Evolutionary conservation across 176 grass and related monocot genomes (phyloP), one percentile per base, ranked within the genome.

Genomic region (Raddia guianensis): DNA sequence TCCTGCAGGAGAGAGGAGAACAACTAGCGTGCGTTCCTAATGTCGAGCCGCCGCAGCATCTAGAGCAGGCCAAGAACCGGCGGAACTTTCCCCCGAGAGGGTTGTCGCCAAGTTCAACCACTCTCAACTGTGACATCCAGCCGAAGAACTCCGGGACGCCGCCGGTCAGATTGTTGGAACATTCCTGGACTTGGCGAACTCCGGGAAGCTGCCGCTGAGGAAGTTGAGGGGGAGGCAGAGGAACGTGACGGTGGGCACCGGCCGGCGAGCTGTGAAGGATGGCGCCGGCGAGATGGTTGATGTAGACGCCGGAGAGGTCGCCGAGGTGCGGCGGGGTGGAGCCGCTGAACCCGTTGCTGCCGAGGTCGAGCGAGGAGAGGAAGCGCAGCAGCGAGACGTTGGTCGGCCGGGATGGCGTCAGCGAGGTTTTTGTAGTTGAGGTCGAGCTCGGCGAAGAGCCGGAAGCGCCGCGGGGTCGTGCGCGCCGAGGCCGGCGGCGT

Each of bases 281-380:
- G 9, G 48, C 71, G 10, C 74, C 90, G 43, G 0, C 63, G 49
- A 97, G 81, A 78, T 72, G 89, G 79, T 97, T 97, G 86, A 89
- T 87, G 86, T 77, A 89, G 73, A 97, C 82, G 72, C 79, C 72
- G 1, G 83, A 77, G 11, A 97, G 83, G 73, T 83, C 84, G 48
- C 88, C 88, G 5, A 97, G 63, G 90, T 93, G 75, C 46, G 86
- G 90, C 42, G 86, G 93, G 78, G 93, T 87, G 78, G 51, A 33
- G 48, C 69, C 86, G 3, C 12, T 15, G 34, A 97, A 74, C 21
- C 14, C 49, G 74, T 97, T 97, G 73, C 27, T 81, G 72, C 91
- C 81, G 8, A 93, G 76, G 71, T 97, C 86, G 40, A 97, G 86
- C n/a, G 32, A 18, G 42, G 43, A 5, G 20, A 97, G 89, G 0